Conservation (phyloP, 2,329 filamentous ascomycete genomes). For the Verticillium albo-atrum region DNA sequence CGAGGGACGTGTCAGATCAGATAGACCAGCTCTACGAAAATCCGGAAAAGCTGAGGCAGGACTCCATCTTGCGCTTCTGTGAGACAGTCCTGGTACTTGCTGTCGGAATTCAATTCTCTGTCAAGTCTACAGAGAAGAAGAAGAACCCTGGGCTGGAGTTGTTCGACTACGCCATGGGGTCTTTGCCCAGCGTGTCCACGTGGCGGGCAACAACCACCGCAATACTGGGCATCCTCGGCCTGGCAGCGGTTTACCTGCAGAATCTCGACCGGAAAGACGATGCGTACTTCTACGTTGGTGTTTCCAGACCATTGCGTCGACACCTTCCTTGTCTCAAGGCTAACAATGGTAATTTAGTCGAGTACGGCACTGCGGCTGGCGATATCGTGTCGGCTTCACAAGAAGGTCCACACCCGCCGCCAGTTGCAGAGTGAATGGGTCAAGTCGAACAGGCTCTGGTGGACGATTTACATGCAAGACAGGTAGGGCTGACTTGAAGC, state of each 20-base stretch:
- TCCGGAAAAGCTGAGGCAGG: not conserved
- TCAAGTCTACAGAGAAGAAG: not conserved
- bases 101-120: not conserved
- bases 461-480: constrained; percentile 2
- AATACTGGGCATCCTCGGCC: not conserved
- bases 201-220: not conserved
- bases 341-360: not conserved
- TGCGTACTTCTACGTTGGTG: not conserved
- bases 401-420: not conserved
- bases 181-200: not conserved
- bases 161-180: not conserved
- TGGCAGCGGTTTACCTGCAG: not conserved
- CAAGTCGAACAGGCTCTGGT: not conserved
- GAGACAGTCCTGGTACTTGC: not conserved
- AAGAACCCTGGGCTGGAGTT: not conserved
- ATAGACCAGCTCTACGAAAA: not conserved
- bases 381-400: not conserved
- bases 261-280: not conserved
- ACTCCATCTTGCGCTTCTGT: not conserved
- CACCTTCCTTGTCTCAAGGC: not conserved
- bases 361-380: not conserved
- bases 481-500: not conserved
- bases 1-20: not conserved
- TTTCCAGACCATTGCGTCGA: not conserved
- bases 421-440: not conserved